Conservation (phyloP, 2,329 filamentous ascomycete genomes). For the Penicillium crustosum region DNA sequence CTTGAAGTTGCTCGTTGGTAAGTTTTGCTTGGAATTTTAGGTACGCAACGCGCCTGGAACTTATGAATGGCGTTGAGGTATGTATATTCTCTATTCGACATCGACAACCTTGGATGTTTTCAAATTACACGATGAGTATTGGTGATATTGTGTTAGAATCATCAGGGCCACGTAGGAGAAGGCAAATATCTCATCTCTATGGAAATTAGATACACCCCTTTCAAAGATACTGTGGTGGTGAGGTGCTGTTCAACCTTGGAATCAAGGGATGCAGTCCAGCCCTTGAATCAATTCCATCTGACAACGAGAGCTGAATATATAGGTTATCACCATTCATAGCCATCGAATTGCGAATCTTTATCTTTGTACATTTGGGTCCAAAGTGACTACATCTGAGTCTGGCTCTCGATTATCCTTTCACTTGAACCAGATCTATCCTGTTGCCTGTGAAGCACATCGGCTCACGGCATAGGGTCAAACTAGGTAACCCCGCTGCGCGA, state of each 20-base stretch:
- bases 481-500: neutral
- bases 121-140: neutral
- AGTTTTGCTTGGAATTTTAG: neutral
- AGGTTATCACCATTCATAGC: neutral
- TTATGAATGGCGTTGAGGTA: neutral
- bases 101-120: neutral
- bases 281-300: neutral
- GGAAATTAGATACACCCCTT: neutral
- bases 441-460: neutral
- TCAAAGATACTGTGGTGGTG: neutral
- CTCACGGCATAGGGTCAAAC: neutral
- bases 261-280: neutral
- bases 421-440: neutral
- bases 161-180: neutral
- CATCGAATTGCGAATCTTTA: neutral
- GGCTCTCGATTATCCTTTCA: neutral
- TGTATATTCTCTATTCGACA: neutral
- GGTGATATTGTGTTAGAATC: neutral
- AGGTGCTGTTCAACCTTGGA: neutral
- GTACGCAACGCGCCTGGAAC: neutral
- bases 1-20: neutral
- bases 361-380: neutral
- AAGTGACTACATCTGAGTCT: neutral
- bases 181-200: neutral
- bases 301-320: too few relatives aligned